Evolutionary conservation across 1,139 yeast species (phyloP), one percentile per base, ranked within the genome.

Genomic region (Pichia sp.): DNA sequence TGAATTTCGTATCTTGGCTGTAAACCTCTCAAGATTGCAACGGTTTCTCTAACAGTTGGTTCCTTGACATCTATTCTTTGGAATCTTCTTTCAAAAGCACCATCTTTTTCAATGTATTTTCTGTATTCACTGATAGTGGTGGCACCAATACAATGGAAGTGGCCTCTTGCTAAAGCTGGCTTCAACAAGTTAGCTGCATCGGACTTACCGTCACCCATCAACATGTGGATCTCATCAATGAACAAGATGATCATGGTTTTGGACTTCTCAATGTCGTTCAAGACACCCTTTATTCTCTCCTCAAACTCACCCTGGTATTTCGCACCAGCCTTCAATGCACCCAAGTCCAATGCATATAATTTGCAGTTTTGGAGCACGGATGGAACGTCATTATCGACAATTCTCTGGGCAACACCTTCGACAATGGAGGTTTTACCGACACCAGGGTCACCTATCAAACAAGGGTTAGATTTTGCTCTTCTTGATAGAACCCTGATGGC

Each of bases 251-350:
- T 90, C 80, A 89, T 79, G 49, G 83, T 88, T 61, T 85, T 83
- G 1, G 96, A 83, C 60, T 89, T 87, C 67, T 89, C 96, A 63
- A 93, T 87, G 64, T 95, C 99, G 67, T 83, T 87, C 66, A 93
- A 75, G 22, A 93, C 99, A 58, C 98, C 98, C 72, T 95, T 93
- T 64, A 93, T 78, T 72, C 99, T 83, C 73, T 93, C 99, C 74
- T 93, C 99, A 66, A 93, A 93, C 67, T 93, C 99, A 71, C 99
- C 99, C 70, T 91, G 95, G 70, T 89, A 91, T 68, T 93, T 93
- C 51, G 99, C 98, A 70, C 99, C 99, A 7, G 99, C 99, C 54
- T 95, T 91, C 63, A 93, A 79, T 1, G 99, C 95, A 58, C 98
- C 98, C 62, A 93, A 77, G 69, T 93, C 99, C 58, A 93, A 77